A percentile compares a stretch with the other conserved stretches of the same genome.
phyloP scores from a whole-genome alignment of 1,284 basidiomycete genomes.

The Sporisorium scitamineum region DNA sequence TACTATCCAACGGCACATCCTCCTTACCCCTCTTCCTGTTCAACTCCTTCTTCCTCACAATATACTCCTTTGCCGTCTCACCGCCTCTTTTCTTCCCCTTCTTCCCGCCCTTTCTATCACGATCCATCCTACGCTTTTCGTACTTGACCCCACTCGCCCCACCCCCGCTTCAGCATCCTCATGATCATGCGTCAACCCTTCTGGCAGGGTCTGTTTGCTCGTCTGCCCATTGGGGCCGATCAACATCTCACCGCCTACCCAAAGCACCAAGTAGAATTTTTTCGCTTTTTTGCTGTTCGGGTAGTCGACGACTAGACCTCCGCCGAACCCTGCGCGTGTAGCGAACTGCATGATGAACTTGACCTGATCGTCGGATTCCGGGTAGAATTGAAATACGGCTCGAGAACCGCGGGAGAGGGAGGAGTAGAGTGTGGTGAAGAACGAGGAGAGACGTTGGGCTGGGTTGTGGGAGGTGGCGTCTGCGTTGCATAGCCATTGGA shows the following conservation, averaged over 20 bases:
- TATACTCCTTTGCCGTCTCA: slow-evolving; percentile 71
- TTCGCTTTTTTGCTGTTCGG: slow-evolving; percentile 69
- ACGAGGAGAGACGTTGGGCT: slow-evolving; percentile 87
- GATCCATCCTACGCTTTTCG: slow-evolving; percentile 42
- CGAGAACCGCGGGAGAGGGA: slow-evolving; percentile 89
- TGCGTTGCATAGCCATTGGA: slow-evolving; percentile 98
- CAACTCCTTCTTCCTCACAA: slow-evolving; percentile 74
- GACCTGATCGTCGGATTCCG: slow-evolving; percentile 67
- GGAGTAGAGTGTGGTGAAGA: slow-evolving; percentile 97
- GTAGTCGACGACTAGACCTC: slow-evolving; percentile 90
- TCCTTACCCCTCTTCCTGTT: slow-evolving; percentile 74
- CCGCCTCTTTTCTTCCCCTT: slow-evolving; percentile 74
- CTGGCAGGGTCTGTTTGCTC: slow-evolving; percentile 55
- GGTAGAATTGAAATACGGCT: slow-evolving; percentile 78
- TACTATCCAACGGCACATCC: slow-evolving; percentile 64
- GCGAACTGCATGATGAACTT: slow-evolving; percentile 89
- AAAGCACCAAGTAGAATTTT: slow-evolving; percentile 69
- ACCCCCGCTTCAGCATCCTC: slow-evolving; percentile 37
- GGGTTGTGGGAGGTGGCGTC: slow-evolving; percentile 93
- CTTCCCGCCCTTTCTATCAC: slow-evolving; percentile 62
- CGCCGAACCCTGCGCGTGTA: slow-evolving; percentile 94
- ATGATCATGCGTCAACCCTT: slow-evolving; percentile 56
- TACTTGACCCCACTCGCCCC: slow-evolving; percentile 36
- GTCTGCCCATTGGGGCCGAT: slow-evolving; percentile 67
- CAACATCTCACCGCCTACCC: slow-evolving; percentile 69